Conservation (phyloP, 2,329 filamentous ascomycete genomes). For the Colletotrichum liriopes region DNA sequence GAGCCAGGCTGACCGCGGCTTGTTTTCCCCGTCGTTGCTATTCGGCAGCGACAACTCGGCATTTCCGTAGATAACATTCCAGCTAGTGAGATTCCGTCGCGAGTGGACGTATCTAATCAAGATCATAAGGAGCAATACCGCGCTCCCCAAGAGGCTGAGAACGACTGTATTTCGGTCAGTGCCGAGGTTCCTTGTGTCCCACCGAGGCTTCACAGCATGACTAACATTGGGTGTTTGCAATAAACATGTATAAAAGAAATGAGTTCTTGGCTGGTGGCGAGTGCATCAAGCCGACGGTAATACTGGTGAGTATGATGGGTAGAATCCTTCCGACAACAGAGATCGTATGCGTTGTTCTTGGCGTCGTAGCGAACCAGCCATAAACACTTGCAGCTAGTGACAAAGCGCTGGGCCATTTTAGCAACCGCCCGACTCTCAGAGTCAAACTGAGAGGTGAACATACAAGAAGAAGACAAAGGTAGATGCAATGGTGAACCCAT, state of each 20-base stretch:
- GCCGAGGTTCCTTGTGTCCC: neutral
- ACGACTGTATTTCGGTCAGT: conserved; percentile 10
- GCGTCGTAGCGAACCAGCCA: conserved; percentile 39
- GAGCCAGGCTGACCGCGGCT: conserved; percentile 27
- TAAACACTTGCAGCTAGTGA: conserved; percentile 39
- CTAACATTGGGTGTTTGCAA: conserved; percentile 39
- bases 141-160: conserved; percentile 47
- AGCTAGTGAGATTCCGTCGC: conserved; percentile 50
- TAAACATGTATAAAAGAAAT: conserved; percentile 30
- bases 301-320: conserved; percentile 21
- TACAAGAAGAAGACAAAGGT: conserved; percentile 42
- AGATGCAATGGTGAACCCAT: conserved; percentile 33
- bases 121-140: conserved; percentile 56
- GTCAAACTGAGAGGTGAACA: neutral
- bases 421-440: neutral
- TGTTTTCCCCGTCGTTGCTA: conserved; percentile 18
- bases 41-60: conserved; percentile 13
- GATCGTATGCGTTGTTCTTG: conserved; percentile 32
- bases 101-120: conserved; percentile 59
- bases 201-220: neutral
- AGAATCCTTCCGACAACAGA: conserved; percentile 30
- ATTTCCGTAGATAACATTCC: conserved; percentile 52
- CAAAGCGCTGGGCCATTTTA: conserved; percentile 20
- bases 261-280: conserved; percentile 7
- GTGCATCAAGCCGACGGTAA: conserved; percentile 33